These are phyloP conservation scores for Chlamydomonas applanata DNA, from an alignment of 139 green algal genomes.

Conservation along the genomic window DNA sequence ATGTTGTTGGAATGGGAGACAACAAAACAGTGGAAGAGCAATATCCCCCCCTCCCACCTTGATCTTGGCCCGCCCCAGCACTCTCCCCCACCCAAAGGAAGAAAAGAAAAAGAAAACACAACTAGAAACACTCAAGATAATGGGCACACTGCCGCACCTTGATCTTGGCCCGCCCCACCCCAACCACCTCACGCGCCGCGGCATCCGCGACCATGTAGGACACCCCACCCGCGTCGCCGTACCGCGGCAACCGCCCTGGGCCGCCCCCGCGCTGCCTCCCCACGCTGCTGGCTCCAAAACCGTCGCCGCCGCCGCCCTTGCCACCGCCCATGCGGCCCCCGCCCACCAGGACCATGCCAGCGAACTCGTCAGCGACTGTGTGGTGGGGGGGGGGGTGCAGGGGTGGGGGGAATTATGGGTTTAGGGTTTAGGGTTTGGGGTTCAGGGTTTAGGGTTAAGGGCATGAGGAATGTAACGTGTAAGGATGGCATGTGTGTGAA, in stretches of 20 bases:
- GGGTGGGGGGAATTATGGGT: not conserved
- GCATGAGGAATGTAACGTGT: not conserved
- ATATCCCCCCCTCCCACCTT: too few relatives aligned
- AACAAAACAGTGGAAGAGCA: too few relatives aligned
- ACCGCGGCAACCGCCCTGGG: constrained; percentile 57
- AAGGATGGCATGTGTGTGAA: not conserved
- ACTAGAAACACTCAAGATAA: not conserved
- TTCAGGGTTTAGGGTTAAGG: not conserved
- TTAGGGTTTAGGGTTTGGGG: not conserved
- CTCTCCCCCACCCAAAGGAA: too few relatives aligned
- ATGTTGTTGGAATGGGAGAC: too few relatives aligned
- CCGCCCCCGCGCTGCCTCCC: not conserved
- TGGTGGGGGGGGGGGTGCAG: not conserved
- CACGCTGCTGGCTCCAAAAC: not conserved
- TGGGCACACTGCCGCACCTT: constrained; percentile 13
- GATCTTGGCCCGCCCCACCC: constrained; percentile 65
- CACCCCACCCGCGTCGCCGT: constrained; percentile 53
- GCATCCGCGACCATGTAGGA: constrained; percentile 58
- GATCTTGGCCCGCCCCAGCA: constrained; percentile 66
- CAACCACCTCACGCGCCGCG: constrained; percentile 41
- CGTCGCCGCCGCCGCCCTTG: constrained; percentile 6
- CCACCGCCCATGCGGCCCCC: constrained; percentile 23
- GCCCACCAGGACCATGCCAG: constrained; percentile 40
- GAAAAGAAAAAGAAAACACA: not conserved
- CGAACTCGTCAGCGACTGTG: constrained; percentile 28